These are phyloP conservation scores for Arabis alpina DNA, from an alignment of 345 rosid genomes.

Conservation along the genomic window DNA sequence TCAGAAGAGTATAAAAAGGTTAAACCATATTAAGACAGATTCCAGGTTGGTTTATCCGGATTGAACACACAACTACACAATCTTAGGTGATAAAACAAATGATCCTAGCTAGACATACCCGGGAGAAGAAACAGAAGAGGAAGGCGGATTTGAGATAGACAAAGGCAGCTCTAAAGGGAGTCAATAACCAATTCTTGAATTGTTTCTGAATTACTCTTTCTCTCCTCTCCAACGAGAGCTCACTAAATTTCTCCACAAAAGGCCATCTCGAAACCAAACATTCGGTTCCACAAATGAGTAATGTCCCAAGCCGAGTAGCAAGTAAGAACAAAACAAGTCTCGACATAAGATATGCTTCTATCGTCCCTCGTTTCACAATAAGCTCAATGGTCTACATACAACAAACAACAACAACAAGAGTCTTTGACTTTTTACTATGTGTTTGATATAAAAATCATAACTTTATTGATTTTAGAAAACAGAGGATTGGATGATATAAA, in stretches of 20 bases:
- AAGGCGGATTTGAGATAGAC: slow-evolving; percentile 47
- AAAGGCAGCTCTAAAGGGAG: slow-evolving; percentile 61
- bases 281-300: slow-evolving; percentile 65
- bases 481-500: background rate
- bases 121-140: slow-evolving; percentile 57
- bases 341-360: slow-evolving; percentile 37
- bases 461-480: background rate
- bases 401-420: slow-evolving; percentile 9
- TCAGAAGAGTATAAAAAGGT: background rate
- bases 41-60: background rate
- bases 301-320: slow-evolving; percentile 71
- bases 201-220: slow-evolving; percentile 64
- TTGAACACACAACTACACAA: background rate
- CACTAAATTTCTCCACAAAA: slow-evolving; percentile 50
- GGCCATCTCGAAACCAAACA: slow-evolving; percentile 59
- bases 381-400: slow-evolving; percentile 39
- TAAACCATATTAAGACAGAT: background rate
- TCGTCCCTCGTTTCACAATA: slow-evolving; percentile 31
- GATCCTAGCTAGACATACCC: slow-evolving; percentile 48
- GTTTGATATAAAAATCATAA: too few species aligned
- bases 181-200: slow-evolving; percentile 48
- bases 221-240: slow-evolving; percentile 57
- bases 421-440: too few species aligned
- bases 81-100: slow-evolving; percentile 3
- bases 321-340: slow-evolving; percentile 54